Conservation (phyloP, 2,329 filamentous ascomycete species). For the Stemphylium vesicarium region DNA sequence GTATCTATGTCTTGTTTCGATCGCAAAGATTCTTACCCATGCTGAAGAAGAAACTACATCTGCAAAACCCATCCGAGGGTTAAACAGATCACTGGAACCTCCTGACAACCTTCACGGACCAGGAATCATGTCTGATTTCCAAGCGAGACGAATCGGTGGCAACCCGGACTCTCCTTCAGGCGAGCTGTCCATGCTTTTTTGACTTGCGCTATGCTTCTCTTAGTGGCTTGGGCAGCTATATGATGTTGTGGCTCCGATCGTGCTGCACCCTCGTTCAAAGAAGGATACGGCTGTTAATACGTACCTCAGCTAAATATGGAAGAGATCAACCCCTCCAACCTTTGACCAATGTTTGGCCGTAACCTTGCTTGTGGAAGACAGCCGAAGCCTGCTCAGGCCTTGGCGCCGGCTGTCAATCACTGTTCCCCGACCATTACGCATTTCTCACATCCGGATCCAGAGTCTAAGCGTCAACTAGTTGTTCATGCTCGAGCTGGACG, state of each 20-base stretch:
- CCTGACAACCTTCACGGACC: background rate
- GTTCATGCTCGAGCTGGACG: background rate
- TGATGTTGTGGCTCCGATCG: background rate
- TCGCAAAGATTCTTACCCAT: background rate
- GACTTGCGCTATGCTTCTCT: constrained; percentile 1
- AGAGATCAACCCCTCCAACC: background rate
- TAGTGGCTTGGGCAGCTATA: background rate
- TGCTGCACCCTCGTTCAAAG: background rate
- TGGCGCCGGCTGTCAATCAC: background rate
- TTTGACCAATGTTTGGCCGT: background rate
- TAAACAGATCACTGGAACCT: background rate
- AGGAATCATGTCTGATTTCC: background rate
- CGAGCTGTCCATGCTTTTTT: constrained; percentile 2
- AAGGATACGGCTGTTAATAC: background rate
- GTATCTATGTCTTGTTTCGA: constrained; percentile 1
- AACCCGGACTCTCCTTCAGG: background rate
- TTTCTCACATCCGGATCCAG: no score
- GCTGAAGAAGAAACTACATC: constrained; percentile 11
- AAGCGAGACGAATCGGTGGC: background rate
- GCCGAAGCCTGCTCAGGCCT: background rate
- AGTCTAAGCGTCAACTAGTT: background rate
- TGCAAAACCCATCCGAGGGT: background rate
- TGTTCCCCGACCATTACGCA: background rate
- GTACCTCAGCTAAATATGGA: background rate
- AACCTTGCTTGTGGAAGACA: background rate